These are phyloP conservation scores for Backusella morwellensis DNA, from an alignment of 192 early-diverging fungal species.

Conservation along the genomic window DNA sequence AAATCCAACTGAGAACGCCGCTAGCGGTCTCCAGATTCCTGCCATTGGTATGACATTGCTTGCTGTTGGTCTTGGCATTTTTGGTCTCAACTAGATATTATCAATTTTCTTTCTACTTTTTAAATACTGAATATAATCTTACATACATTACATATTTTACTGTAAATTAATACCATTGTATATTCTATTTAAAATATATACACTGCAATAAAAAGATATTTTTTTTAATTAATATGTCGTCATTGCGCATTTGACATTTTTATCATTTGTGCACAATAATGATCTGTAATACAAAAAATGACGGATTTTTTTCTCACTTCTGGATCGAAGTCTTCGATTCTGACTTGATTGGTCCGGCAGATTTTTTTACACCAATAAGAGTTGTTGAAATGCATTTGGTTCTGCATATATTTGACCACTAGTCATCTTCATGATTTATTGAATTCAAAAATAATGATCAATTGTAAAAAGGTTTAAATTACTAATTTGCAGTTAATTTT, in stretches of 20 bases:
- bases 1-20: neutral
- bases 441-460: too few relatives aligned
- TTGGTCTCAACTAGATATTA: neutral
- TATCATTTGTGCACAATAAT: neutral
- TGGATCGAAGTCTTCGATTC: neutral
- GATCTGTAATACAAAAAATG: too few relatives aligned
- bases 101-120: neutral
- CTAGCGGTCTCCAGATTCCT: neutral
- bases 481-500: too few relatives aligned
- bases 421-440: too few relatives aligned
- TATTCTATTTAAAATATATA: neutral
- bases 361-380: neutral
- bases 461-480: too few relatives aligned
- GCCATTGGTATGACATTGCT: neutral
- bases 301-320: neutral
- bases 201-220: neutral
- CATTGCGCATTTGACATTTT: neutral
- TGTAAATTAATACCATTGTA: conserved; percentile 1
- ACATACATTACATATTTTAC: neutral
- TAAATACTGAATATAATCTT: neutral
- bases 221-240: neutral
- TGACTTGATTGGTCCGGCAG: too few relatives aligned
- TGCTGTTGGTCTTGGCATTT: neutral
- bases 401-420: too few relatives aligned
- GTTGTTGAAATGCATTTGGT: neutral